These are phyloP conservation scores for Saccharomyces jurei DNA, from an alignment of 805 yeast genomes.

Conservation along the genomic window DNA sequence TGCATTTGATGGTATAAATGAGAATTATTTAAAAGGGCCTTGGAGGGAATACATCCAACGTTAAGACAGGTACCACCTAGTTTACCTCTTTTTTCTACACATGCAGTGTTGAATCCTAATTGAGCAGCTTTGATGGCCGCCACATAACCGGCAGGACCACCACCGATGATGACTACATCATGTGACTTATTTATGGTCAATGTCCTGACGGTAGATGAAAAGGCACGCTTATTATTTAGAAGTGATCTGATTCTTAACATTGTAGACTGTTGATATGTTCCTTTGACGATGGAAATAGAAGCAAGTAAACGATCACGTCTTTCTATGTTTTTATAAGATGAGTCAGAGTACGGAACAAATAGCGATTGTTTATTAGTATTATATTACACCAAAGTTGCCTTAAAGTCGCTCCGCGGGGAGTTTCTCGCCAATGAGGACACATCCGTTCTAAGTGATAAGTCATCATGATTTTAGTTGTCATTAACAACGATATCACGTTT, in stretches of 20 bases:
- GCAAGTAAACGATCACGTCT: neutral
- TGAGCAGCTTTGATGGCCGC: slow-evolving; percentile 99
- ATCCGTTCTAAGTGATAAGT: neutral
- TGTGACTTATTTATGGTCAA: slow-evolving; percentile 39
- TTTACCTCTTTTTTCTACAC: slow-evolving; percentile 92
- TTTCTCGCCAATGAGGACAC: neutral
- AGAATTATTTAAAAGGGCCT: slow-evolving; percentile 89
- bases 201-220: neutral
- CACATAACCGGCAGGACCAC: slow-evolving; percentile 99
- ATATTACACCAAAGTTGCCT: neutral
- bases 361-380: neutral
- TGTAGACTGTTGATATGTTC: neutral
- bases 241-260: neutral
- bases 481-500: neutral
- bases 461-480: neutral
- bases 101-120: slow-evolving; percentile 87
- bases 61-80: slow-evolving; percentile 98
- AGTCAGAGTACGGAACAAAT: neutral
- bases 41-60: slow-evolving; percentile 98
- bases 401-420: neutral
- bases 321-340: neutral
- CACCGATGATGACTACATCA: slow-evolving; percentile 93
- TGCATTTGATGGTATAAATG: slow-evolving; percentile 83
- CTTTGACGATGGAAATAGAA: neutral
- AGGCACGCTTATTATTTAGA: neutral